Conservation (phyloP, 2,329 filamentous ascomycete genomes). For the Davidsoniella virescens region DNA sequence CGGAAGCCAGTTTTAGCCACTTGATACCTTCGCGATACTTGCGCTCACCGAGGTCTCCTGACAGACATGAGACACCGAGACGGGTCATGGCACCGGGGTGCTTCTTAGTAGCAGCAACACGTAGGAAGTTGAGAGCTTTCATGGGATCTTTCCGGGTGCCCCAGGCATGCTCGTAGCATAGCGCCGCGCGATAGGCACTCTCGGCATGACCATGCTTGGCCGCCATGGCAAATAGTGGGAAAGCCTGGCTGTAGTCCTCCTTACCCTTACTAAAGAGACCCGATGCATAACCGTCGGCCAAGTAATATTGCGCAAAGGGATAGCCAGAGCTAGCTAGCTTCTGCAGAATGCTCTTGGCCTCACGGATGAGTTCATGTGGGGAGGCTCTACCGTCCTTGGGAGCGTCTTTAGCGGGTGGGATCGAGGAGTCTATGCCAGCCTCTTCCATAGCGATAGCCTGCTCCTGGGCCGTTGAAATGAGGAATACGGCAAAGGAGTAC, state of each 20-base stretch:
- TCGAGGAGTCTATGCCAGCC: conserved; percentile 19
- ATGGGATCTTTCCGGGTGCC: conserved; percentile 76
- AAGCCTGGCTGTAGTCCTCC: conserved; percentile 79
- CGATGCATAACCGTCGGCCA: conserved; percentile 85
- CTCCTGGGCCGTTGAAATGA: conserved; percentile 79
- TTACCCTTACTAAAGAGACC: conserved; percentile 92
- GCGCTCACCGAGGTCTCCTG: conserved; percentile 74
- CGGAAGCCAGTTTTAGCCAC: conserved; percentile 87
- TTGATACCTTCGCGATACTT: conserved; percentile 83
- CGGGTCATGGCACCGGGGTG: conserved; percentile 92
- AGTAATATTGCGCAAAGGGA: conserved; percentile 94
- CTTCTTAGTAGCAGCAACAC: conserved; percentile 77
- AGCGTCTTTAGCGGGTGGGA: conserved; percentile 14
- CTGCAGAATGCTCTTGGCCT: conserved; percentile 81
- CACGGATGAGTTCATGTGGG: conserved; percentile 56
- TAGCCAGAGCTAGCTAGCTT: conserved; percentile 75
- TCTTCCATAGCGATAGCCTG: conserved; percentile 42
- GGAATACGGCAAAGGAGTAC: conserved; percentile 90
- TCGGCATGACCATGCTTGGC: conserved; percentile 96
- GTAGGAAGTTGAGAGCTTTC: conserved; percentile 87
- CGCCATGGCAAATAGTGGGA: conserved; percentile 80
- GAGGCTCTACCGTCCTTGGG: conserved; percentile 27
- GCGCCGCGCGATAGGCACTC: conserved; percentile 77
- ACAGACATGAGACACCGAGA: conserved; percentile 77
- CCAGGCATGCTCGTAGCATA: conserved; percentile 98